Conservation (phyloP, 2,329 filamentous ascomycete species). For the Hypomyces perniciosus region DNA sequence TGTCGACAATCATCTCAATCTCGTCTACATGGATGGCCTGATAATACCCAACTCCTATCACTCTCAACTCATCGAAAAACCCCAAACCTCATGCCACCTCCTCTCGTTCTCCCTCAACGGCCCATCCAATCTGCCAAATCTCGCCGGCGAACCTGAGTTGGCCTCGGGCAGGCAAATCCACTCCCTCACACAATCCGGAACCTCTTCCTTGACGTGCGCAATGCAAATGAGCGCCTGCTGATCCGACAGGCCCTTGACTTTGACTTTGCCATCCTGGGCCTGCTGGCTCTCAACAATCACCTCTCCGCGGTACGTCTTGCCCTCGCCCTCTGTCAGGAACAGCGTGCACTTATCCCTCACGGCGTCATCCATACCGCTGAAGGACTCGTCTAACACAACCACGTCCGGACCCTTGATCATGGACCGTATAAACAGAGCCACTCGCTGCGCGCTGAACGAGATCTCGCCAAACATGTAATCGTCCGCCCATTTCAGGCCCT, state of each 20-base stretch:
- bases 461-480: slow-evolving; percentile 64
- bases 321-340: slow-evolving; percentile 65
- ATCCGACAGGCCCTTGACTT: slow-evolving; percentile 56
- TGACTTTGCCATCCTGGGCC: slow-evolving; percentile 38
- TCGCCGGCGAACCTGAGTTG: slow-evolving; percentile 53
- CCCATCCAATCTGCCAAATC: slow-evolving; percentile 59
- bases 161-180: slow-evolving; percentile 83
- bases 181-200: slow-evolving; percentile 74
- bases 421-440: slow-evolving; percentile 77
- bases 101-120: slow-evolving; percentile 51
- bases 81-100: slow-evolving; percentile 64
- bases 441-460: slow-evolving; percentile 75
- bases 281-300: slow-evolving; percentile 42
- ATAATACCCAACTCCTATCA: not conserved
- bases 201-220: slow-evolving; percentile 84
- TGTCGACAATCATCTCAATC: not conserved
- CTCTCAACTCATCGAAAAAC: slow-evolving; percentile 21
- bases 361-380: slow-evolving; percentile 74
- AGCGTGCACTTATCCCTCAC: slow-evolving; percentile 82
- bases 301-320: slow-evolving; percentile 32
- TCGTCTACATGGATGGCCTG: not conserved
- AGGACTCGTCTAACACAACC: slow-evolving; percentile 81
- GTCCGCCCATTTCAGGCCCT: slow-evolving; percentile 57
- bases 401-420: slow-evolving; percentile 76
- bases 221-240: slow-evolving; percentile 85